Evolutionary conservation across 805 yeast genomes (phyloP), one percentile per base, ranked within the genome.

Genomic region (Candida xiaguanensis): DNA sequence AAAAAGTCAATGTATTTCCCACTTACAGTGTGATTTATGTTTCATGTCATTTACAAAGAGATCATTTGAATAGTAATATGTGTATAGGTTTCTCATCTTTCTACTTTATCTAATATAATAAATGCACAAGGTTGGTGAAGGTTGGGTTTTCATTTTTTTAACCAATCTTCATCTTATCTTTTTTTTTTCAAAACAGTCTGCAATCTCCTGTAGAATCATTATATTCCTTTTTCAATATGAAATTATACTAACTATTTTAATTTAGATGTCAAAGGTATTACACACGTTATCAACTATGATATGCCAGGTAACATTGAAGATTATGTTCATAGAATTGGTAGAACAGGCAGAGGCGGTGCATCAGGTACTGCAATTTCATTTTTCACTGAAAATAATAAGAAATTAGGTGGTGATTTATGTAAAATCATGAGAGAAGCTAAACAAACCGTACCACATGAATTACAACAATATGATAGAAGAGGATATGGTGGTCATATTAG

Each of bases 291-390:
- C 63, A 93, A 93, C 80, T 88, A 77, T 59, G 98, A 91, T 67
- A 91, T 91, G 90, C 98, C 99, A 59, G 89, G 87, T 67, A 91
- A 91, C 71, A 87, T 90, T 61, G 99, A 93, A 75, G 98, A 93
- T 72, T 91, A 91, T 65, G 97, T 91, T 48, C 99, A 91, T 67
- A 82, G 99, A 74, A 93, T 91, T 60, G 99, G 99, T 67, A 90
- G 97, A 80, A 90, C 99, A 49, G 99, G 99, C 65, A 88, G 99
- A 79, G 99, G 97, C 51, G 98, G 98, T 65, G 82, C 89, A 47
- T 75, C 76, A 47, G 99, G 99, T 77, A 90, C 93, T 46, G 97
- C 99, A 40, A 79, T 89, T 50, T 87, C 98, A 7, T 80, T 91
- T 65, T 93, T 93, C 78, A 88, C 97, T 43, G 85, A 80, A 49